Base-by-base conservation (phyloP, 2,329 filamentous ascomycete genomes). In the Pestalotiopsis sp. region DNA sequence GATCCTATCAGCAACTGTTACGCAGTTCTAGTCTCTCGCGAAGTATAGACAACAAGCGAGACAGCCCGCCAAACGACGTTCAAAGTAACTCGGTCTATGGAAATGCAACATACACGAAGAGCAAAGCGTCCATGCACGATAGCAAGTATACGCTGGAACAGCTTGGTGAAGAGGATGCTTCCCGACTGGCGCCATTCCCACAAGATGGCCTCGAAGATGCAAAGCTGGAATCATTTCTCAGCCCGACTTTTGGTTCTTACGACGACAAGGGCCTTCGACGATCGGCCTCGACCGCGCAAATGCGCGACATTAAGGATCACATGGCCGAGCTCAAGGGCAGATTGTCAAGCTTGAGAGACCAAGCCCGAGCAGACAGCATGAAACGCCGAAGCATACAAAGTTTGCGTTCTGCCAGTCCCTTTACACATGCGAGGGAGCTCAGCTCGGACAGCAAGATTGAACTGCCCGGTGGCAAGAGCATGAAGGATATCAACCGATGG, bases 241-340 rank as follows among this genome's bases (percentile, higher is more conserved):
- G 82, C 69, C 85, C 86, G 1, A 82, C 81, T 0, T 82, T 81
- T 63, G 81, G 84, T 65, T 74, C 79, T 1, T 81, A 75, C 45
- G 75, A 76, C n/a, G 83, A 84, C 11, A 81, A 83, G 58, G 85
- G 84, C 1, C 80, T 91, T 9, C 87, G 87, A 31, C 87, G 93
- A 20, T 91, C 92, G 2, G 85, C 90, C 14, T 95, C 93, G 0
- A 90, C 90, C n/a, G 86, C 91, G 14, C 91, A 93, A 75, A 89
- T 93, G 76, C 89, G 91, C 9, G 87, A 88, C 65, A 83, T 97
- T 58, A 93, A 93, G 70, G 91, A 94, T 72, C 94, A 97, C 78
- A 93, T 97, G 88, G 90, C 92, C 68, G 93, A 92, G 66, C 84
- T 97, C 61, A 95, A 94, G 76, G 93, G 92, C 69, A 93, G 94